Conservation (phyloP, 2,329 filamentous ascomycete genomes). For the Fusarium longipes region DNA sequence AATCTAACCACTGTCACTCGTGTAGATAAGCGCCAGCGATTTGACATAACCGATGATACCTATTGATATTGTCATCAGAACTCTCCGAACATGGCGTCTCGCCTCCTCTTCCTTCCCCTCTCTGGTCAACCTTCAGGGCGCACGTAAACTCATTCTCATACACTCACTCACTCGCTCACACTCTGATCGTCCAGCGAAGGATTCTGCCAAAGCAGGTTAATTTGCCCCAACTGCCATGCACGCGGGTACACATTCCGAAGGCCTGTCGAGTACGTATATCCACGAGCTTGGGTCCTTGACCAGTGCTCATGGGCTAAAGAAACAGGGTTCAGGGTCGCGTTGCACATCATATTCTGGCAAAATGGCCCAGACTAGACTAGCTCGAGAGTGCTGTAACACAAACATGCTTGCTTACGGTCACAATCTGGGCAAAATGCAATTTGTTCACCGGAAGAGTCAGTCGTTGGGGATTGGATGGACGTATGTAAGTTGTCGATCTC, state of each 20-base stretch:
- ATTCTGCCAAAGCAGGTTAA: constrained; percentile 34
- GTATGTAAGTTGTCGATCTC: constrained; percentile 20
- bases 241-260: constrained; percentile 30
- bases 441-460: constrained; percentile 2
- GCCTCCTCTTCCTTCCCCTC: neutral
- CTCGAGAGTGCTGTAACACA: neutral
- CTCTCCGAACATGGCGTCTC: constrained; percentile 2
- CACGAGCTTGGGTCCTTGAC: neutral
- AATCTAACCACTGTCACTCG: neutral
- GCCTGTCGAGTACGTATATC: constrained; percentile 7
- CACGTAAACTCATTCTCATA: too few relatives aligned
- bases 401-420: neutral
- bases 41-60: constrained; percentile 4
- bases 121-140: too few relatives aligned
- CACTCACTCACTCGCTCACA: neutral
- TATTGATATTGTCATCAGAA: constrained; percentile 23
- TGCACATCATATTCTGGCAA: constrained; percentile 27
- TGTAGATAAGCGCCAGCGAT: constrained; percentile 17
- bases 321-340: constrained; percentile 11
- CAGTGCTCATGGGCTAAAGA: constrained; percentile 16
- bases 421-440: constrained; percentile 1
- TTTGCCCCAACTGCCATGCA: constrained; percentile 21
- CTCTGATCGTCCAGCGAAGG: constrained; percentile 13
- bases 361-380: constrained; percentile 11
- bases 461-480: neutral